Base-by-base conservation (phyloP, 169 alveolate genomes). In the Eimeria falciformis region DNA sequence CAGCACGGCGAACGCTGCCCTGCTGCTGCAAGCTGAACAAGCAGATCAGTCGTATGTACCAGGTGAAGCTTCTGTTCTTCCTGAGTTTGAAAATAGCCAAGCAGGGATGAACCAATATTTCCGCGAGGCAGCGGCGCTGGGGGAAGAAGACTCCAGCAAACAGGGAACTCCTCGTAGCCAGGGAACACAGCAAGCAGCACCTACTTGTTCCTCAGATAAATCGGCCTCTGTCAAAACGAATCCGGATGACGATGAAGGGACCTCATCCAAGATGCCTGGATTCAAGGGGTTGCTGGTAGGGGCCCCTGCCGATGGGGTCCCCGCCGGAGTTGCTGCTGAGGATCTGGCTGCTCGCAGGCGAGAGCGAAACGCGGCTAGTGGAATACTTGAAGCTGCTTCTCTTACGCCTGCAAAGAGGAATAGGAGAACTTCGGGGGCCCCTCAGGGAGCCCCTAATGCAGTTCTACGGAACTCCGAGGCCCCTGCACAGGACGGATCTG, bases 51-150 rank as follows among this genome's bases (percentile, higher is more conserved):
- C 90, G 14, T 81, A 81, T 56, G 90, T 58, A 46, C 62, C 90
- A 81, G 90, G 33, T 77, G 90, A 29, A 56, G 90, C 46, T 55
- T 71, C 77, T 56, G 90, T 65, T 56, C 90, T 81, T 29, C 73
- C 89, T 25, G 91, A 79, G 73, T 78, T 90, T 45, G 93, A 78
- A 77, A 77, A 78, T 58, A 90, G 93, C 62, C 85, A 75, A 29
- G 93, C 93, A 45, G 93, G 93, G 43, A 58, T 90, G 69, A 90
- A 90, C 46, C 93, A 56, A 50, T 83, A 89, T 45, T 89, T 90
- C 55, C 73, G 69, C 1, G 73, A 56, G 46, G 93, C 90, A 33
- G 93, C 90, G 23, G 78, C 50, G 25, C 90, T 90, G 29, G 93
- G 90, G 5, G 87, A 47, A 9, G 90, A 81, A 29, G 77, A 81